Evolutionary conservation across 768 basidiomycete species (phyloP), one percentile per base, ranked within the genome.

Genomic region (Cubamyces lactineus): DNA sequence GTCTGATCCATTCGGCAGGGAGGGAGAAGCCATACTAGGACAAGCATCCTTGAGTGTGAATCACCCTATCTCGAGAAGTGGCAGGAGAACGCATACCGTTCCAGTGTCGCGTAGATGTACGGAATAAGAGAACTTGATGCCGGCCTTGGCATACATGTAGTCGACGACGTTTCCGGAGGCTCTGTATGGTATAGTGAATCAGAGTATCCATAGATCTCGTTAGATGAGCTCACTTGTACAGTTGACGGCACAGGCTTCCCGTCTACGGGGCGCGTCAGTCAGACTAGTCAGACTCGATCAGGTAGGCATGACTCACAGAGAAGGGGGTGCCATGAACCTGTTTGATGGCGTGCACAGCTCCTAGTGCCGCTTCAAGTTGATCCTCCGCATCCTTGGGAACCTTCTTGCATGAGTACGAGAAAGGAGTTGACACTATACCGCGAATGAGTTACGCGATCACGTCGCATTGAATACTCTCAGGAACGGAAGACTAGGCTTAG

Each of bases 11-110:
- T 51, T 77, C 75, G 0, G 85, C 75, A 0, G 92, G 92, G 2
- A 94, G 76, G 7, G 88, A 75, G 76, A 92, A 94, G 3, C 91
- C 91, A 67, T 89, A 91, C 89, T 90, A 66, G 26, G 34, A 9
- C 23, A 26, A 24, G 8, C 39, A 51, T 26, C 19, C 8, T 24
- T 40, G 2, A 54, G 53, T 19, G 17, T 23, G 28, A 46, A 21
- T n/a, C n/a, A 54, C 34, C 5, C 47, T 45, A 38, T 39, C 26
- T 15, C 5, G 16, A 13, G 39, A 26, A 53, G 55, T 15, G 30
- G 21, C 47, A 34, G 62, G 17, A 51, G 34, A 40, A 38, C 1
- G 49, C 86, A 70, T 62, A 88, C 86, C 2, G 87, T 87, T 11
- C 89, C 89, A 0, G 86, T 86, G 74, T 89, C 89, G 46, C 88